Conservation (phyloP, 2,329 filamentous ascomycete genomes). For the Dichotomopilus funicola region DNA sequence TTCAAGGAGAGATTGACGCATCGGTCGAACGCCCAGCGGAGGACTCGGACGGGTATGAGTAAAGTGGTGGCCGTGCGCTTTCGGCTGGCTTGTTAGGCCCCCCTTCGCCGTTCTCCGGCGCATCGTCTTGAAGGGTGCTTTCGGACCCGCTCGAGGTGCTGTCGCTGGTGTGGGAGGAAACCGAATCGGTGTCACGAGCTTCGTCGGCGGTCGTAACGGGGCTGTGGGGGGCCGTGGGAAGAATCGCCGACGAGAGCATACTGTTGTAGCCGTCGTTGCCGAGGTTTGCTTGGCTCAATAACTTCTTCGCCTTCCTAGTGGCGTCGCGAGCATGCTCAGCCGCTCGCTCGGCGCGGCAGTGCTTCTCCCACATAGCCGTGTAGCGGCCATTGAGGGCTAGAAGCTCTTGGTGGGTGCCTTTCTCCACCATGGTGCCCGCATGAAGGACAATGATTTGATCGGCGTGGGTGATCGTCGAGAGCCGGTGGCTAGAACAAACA, state of each 20-base stretch:
- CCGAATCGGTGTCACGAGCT: conserved; percentile 16
- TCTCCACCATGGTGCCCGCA: conserved; percentile 69
- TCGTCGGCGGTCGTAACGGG: conserved; percentile 27
- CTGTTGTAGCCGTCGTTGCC: conserved; percentile 40
- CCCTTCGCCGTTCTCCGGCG: conserved; percentile 7
- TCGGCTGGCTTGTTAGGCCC: conserved; percentile 6
- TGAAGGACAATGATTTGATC: conserved; percentile 79
- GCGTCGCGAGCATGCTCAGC: conserved; percentile 50
- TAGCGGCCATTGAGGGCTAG: conserved; percentile 66
- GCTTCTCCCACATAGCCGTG: conserved; percentile 81
- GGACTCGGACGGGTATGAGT: conserved; percentile 16
- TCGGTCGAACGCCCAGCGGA: conserved; percentile 16
- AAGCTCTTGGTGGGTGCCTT: conserved; percentile 72
- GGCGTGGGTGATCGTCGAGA: conserved; percentile 79
- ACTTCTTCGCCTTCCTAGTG: conserved; percentile 37
- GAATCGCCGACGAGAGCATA: conserved; percentile 39
- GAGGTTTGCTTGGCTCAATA: conserved; percentile 46
- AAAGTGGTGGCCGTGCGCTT: conserved; percentile 10
- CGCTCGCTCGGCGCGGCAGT: conserved; percentile 70
- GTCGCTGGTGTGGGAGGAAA: conserved; percentile 14
- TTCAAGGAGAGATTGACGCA: conserved; percentile 5
- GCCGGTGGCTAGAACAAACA: conserved; percentile 54
- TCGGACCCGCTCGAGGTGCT: conserved; percentile 15
- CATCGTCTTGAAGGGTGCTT: conserved; percentile 21
- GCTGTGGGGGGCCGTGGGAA: conserved; percentile 32